Conservation (phyloP, 192 early-diverging fungal species). For the Tieghemiomyces parasiticus region DNA sequence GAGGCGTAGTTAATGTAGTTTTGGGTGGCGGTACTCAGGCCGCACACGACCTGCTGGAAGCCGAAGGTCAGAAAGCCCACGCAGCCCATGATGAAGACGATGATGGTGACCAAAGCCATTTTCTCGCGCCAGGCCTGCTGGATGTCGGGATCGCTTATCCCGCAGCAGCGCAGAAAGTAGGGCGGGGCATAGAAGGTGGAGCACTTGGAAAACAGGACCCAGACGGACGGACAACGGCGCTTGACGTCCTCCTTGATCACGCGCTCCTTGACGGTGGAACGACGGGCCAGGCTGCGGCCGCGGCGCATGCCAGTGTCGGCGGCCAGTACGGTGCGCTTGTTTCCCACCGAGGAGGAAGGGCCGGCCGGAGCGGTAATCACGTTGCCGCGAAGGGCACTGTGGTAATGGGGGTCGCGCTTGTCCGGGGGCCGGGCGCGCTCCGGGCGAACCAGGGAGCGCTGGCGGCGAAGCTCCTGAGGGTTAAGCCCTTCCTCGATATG, state of each 20-base stretch:
- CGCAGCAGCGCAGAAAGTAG: constrained; percentile 34
- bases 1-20: constrained; percentile 30
- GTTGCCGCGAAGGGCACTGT: constrained; percentile 1
- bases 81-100: constrained; percentile 46
- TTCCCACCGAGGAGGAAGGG: constrained; percentile 12
- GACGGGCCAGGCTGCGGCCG: constrained; percentile 18
- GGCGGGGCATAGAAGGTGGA: constrained; percentile 40
- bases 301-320: constrained; percentile 10
- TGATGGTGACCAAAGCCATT: constrained; percentile 70
- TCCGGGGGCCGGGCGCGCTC: constrained; percentile 34
- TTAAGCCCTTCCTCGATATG: neutral
- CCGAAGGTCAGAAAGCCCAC: constrained; percentile 85
- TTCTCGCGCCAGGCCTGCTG: constrained; percentile 87
- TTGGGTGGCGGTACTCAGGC: constrained; percentile 22
- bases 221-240: constrained; percentile 23
- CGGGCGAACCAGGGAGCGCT: constrained; percentile 55
- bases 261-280: constrained; percentile 17
- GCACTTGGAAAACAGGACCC: constrained; percentile 35
- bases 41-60: constrained; percentile 47
- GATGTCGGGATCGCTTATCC: constrained; percentile 36
- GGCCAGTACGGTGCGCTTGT: constrained; percentile 14
- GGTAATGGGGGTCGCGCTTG: constrained; percentile 9
- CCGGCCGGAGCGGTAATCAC: neutral
- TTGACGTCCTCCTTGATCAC: constrained; percentile 11
- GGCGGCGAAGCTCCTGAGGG: constrained; percentile 15